These are phyloP conservation scores for Stephania cephalantha DNA, from an alignment of 164 flowering plant genomes.

Conservation along the genomic window DNA sequence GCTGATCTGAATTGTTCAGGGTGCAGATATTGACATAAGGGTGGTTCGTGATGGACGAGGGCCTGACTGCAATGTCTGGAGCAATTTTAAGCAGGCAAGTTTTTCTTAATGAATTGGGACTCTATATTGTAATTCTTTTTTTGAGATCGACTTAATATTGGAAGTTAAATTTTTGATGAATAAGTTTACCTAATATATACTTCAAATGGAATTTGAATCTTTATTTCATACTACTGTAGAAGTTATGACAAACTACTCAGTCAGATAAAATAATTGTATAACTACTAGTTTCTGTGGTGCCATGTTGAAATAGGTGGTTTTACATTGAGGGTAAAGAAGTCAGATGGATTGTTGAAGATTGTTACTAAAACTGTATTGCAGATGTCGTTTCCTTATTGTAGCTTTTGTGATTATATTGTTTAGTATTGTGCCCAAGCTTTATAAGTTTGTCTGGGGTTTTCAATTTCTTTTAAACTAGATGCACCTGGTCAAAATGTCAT, in stretches of 20 bases:
- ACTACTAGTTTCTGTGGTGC: neutral
- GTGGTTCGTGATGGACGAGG: conserved; percentile 99
- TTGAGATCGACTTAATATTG: too few relatives aligned
- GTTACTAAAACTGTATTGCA: neutral
- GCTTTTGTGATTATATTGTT: neutral
- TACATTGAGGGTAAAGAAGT: neutral
- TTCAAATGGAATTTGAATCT: neutral
- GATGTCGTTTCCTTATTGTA: neutral
- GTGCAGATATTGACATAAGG: conserved; percentile 97
- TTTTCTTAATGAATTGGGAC: neutral
- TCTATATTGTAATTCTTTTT: neutral
- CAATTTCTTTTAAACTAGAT: neutral
- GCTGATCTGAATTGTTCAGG: conserved; percentile 49
- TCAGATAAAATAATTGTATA: neutral
- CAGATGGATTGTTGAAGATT: neutral
- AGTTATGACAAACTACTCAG: neutral
- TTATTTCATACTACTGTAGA: neutral
- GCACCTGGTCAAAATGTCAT: too few relatives aligned
- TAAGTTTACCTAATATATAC: too few relatives aligned
- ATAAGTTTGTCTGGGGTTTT: neutral
- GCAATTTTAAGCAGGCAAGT: conserved; percentile 92
- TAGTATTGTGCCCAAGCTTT: neutral
- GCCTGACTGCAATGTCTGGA: conserved; percentile 95
- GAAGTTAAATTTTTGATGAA: too few relatives aligned
- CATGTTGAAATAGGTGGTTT: neutral